A percentile compares a stretch with the other conserved stretches of the same genome.
Evolutionary conservation across 306 rosid species (phyloP).

Genomic region (Lablab purpureus): DNA sequence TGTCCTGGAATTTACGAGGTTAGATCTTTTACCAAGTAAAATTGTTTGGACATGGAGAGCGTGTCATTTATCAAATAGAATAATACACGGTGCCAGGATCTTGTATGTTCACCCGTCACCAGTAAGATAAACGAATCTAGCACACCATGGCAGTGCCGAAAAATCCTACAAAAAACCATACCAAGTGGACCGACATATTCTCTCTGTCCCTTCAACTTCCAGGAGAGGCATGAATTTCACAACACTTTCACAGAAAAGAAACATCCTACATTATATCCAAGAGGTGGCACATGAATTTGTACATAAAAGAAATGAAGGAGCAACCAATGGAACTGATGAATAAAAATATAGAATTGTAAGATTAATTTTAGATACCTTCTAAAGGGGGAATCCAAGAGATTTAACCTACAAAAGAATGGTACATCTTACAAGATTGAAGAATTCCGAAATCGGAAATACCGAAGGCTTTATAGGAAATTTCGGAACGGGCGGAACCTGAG

Average conservation of each 20-base stretch:
- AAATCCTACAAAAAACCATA: neutral
- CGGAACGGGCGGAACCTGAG: slow-evolving; percentile 37
- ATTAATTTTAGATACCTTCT: slow-evolving; percentile 36
- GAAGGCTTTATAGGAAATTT: slow-evolving; percentile 37
- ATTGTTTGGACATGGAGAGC: neutral
- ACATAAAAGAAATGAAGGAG: slow-evolving; percentile 11
- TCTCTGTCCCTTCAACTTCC: slow-evolving; percentile 1
- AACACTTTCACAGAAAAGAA: slow-evolving; percentile 15
- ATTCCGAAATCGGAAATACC: slow-evolving; percentile 46
- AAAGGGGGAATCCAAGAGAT: slow-evolving; percentile 45
- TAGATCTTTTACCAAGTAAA: neutral
- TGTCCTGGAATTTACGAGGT: neutral
- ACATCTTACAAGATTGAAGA: slow-evolving; percentile 49
- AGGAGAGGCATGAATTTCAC: neutral
- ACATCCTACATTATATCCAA: neutral
- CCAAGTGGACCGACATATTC: neutral
- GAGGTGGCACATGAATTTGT: neutral
- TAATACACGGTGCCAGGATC: neutral
- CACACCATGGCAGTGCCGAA: neutral
- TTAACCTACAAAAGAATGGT: slow-evolving; percentile 67
- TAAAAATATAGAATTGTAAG: slow-evolving; percentile 38
- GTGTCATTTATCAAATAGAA: slow-evolving; percentile 11
- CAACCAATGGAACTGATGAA: neutral
- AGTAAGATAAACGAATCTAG: neutral
- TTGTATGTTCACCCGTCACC: slow-evolving; percentile 5